A percentile compares a stretch with the other conserved stretches of the same genome.
Conservation (phyloP, 2,329 filamentous ascomycete species). For the Fusarium nisikadoi region DNA sequence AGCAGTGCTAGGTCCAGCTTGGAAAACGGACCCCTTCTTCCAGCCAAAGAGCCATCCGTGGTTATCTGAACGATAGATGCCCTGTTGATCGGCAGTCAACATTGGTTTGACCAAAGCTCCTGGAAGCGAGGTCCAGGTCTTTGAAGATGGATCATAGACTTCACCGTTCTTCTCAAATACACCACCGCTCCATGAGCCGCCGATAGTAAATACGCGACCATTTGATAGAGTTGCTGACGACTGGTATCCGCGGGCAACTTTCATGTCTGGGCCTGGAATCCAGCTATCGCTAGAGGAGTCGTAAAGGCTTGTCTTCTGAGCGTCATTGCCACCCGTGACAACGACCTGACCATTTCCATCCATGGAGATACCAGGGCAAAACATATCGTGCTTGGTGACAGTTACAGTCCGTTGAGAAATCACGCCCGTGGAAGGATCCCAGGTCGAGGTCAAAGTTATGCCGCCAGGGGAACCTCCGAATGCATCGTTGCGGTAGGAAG, state of each 20-base stretch:
- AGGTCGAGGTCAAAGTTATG: conserved; percentile 14
- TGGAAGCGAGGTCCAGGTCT: conserved; percentile 19
- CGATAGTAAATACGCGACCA: conserved; percentile 23
- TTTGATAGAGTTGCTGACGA: conserved; percentile 16
- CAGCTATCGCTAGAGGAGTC: conserved; percentile 36
- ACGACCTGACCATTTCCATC: conserved; percentile 61
- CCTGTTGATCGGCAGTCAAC: conserved; percentile 53
- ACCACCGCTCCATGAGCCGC: conserved; percentile 29
- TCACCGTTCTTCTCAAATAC: conserved; percentile 20
- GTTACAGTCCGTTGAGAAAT: conserved; percentile 38
- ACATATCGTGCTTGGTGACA: conserved; percentile 64
- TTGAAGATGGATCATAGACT: conserved; percentile 7
- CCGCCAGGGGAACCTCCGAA: conserved; percentile 11
- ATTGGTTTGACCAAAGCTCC: conserved; percentile 57
- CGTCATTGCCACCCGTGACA: conserved; percentile 64
- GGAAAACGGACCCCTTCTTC: conserved; percentile 62
- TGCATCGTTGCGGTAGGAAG: conserved; percentile 5
- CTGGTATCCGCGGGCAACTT: conserved; percentile 18
- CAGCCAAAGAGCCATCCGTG: conserved; percentile 45
- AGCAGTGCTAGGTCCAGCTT: conserved; percentile 61
- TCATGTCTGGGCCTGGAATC: conserved; percentile 23
- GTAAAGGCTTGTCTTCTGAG: conserved; percentile 60
- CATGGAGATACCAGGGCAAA: conserved; percentile 65
- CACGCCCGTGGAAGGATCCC: conserved; percentile 2
- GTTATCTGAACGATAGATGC: conserved; percentile 54